Percentiles rank a stretch among this genome's conserved stretches.
Conservation (phyloP, 495 filamentous ascomycete genomes). For the Penicillium angulare region DNA sequence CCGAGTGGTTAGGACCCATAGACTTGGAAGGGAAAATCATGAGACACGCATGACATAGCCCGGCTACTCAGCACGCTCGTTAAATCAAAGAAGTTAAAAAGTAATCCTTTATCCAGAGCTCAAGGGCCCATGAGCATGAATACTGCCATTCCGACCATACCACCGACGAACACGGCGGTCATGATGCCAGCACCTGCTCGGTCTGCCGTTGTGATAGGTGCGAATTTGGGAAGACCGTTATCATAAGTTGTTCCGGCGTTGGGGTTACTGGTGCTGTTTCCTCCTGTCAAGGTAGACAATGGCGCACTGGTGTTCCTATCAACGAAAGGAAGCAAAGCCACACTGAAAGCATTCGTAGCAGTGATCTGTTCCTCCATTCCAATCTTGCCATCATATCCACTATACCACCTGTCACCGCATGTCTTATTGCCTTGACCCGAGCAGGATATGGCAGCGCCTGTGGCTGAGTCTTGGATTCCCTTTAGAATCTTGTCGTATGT, state of each 20-base stretch:
- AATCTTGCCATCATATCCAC: conserved; percentile 59
- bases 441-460: conserved; percentile 69
- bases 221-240: conserved; percentile 5
- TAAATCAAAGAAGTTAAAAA: too few relatives aligned
- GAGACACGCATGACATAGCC: too few relatives aligned
- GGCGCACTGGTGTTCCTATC: conserved; percentile 27
- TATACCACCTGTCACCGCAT: conserved; percentile 73
- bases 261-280: conserved; percentile 33
- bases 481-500: conserved; percentile 63
- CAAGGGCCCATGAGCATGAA: background rate
- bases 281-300: conserved; percentile 18
- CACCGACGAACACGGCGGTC: conserved; percentile 53
- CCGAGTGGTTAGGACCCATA: too few relatives aligned
- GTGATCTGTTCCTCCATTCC: conserved; percentile 56
- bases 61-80: too few relatives aligned
- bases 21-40: too few relatives aligned
- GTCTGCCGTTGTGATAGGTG: conserved; percentile 54
- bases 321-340: conserved; percentile 27
- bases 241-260: conserved; percentile 35
- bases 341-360: conserved; percentile 59
- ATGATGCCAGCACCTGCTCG: conserved; percentile 64
- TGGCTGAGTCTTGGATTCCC: conserved; percentile 62
- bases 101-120: background rate
- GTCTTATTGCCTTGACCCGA: conserved; percentile 58
- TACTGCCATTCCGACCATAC: conserved; percentile 22